Conservation (phyloP, 352 stramenopile genomes). For the Thalassiosira hispida region DNA sequence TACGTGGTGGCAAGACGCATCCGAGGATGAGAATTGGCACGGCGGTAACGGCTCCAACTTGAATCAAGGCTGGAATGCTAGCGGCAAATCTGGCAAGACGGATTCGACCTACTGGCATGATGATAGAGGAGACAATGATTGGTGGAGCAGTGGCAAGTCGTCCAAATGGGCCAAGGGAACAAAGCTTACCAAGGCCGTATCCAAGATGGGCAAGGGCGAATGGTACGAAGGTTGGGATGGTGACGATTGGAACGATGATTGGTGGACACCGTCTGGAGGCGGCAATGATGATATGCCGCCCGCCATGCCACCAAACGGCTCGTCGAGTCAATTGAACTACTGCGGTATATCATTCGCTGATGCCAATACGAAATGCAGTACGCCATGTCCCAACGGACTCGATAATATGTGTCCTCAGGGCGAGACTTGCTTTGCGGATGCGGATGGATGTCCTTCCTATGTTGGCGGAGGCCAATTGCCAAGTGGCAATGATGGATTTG, state of each 20-base stretch:
- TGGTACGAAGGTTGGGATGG: slow-evolving; percentile 3
- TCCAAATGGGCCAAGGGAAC: background rate
- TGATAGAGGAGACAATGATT: background rate
- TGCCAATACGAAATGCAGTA: slow-evolving; percentile 13
- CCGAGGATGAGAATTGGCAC: too few relatives aligned
- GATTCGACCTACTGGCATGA: background rate
- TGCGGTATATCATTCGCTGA: slow-evolving; percentile 1
- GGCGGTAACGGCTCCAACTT: too few relatives aligned
- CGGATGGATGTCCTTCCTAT: background rate
- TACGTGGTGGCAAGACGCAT: too few relatives aligned
- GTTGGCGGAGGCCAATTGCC: too few relatives aligned
- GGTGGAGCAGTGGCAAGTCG: background rate
- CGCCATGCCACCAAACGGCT: too few relatives aligned
- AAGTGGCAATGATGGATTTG: background rate
- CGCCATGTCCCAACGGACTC: background rate
- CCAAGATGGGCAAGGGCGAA: background rate
- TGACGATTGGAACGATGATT: background rate
- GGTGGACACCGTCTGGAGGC: too few relatives aligned
- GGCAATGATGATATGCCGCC: too few relatives aligned
- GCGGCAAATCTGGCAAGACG: background rate
- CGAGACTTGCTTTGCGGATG: slow-evolving; percentile 9
- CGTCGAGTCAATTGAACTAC: too few relatives aligned
- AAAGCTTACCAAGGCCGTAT: background rate
- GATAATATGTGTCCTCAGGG: background rate
- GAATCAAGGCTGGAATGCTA: too few relatives aligned